Conservation (phyloP, 805 yeast genomes). For the Alloascoidea africana region DNA sequence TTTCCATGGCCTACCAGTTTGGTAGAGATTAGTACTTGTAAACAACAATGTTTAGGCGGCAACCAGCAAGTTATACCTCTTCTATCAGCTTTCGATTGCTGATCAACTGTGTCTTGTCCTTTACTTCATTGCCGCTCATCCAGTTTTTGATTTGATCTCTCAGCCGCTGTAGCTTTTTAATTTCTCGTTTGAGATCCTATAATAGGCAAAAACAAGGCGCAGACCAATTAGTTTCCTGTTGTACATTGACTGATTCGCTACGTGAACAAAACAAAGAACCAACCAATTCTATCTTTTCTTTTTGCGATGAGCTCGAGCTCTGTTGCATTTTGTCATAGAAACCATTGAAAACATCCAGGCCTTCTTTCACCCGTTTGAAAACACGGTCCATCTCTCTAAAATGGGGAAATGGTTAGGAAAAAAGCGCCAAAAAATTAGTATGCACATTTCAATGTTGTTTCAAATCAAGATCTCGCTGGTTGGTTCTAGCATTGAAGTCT, state of each 20-base stretch:
- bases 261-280: no score
- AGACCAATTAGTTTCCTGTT: no score
- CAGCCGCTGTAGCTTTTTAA: slow-evolving; percentile 83
- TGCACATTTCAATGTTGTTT: neutral
- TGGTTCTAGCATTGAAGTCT: slow-evolving; percentile 2
- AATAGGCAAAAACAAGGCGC: no score
- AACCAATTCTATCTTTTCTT: slow-evolving; percentile 74
- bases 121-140: slow-evolving; percentile 83
- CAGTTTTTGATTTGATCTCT: slow-evolving; percentile 93
- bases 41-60: neutral
- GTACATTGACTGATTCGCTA: no score
- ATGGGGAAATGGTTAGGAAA: slow-evolving; percentile 6
- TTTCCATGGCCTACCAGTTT: slow-evolving; percentile 74
- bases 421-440: neutral
- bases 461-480: slow-evolving; percentile 5
- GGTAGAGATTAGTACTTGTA: neutral
- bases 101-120: slow-evolving; percentile 68
- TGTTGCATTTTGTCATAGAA: slow-evolving; percentile 73
- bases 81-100: slow-evolving; percentile 60
- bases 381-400: slow-evolving; percentile 76
- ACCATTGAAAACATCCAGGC: slow-evolving; percentile 71
- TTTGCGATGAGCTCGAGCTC: slow-evolving; percentile 74
- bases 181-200: slow-evolving; percentile 77
- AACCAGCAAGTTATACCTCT: slow-evolving; percentile 11
- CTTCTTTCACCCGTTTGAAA: slow-evolving; percentile 84